A percentile compares a stretch with the other conserved stretches of the same genome.
Conservation (phyloP, 768 basidiomycete species). For the Pulveroboletus sp. region DNA sequence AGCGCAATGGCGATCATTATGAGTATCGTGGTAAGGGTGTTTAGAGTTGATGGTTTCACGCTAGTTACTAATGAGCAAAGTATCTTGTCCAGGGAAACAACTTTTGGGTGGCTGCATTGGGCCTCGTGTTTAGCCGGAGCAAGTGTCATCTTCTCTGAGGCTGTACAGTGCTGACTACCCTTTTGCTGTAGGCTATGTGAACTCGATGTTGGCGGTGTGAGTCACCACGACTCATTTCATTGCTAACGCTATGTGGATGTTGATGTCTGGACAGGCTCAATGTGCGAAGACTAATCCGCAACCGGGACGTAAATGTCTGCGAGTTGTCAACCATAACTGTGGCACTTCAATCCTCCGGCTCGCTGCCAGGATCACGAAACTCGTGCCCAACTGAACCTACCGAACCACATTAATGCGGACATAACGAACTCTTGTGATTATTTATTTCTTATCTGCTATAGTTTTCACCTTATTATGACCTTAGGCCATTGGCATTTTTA, state of each 20-base stretch:
- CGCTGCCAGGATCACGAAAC: not conserved
- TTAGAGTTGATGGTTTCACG: not conserved
- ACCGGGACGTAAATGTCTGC: not conserved
- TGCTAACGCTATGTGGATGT: not conserved
- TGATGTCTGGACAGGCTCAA: constrained; percentile 7
- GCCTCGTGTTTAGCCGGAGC: constrained; percentile 3
- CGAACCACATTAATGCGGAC: not conserved
- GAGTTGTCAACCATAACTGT: not conserved
- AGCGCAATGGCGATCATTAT: not conserved
- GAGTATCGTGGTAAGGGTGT: constrained; percentile 6
- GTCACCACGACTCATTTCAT: not conserved
- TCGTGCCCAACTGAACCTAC: too few relatives aligned
- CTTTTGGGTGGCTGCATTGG: not conserved
- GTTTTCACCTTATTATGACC: not conserved
- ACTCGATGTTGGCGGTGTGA: constrained; percentile 15
- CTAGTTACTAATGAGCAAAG: not conserved
- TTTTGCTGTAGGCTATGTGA: constrained; percentile 8
- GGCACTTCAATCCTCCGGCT: not conserved
- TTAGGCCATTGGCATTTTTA: not conserved
- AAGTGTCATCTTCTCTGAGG: not conserved
- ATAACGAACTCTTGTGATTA: too few relatives aligned
- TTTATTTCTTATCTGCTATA: too few relatives aligned
- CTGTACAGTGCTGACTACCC: not conserved
- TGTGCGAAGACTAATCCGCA: constrained; percentile 9
- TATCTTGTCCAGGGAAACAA: not conserved